A percentile compares a stretch with the other conserved stretches of the same genome.
These are phyloP conservation scores for Pyrenophora graminea DNA, from an alignment of 2,329 filamentous ascomycete genomes.

Conservation along the genomic window DNA sequence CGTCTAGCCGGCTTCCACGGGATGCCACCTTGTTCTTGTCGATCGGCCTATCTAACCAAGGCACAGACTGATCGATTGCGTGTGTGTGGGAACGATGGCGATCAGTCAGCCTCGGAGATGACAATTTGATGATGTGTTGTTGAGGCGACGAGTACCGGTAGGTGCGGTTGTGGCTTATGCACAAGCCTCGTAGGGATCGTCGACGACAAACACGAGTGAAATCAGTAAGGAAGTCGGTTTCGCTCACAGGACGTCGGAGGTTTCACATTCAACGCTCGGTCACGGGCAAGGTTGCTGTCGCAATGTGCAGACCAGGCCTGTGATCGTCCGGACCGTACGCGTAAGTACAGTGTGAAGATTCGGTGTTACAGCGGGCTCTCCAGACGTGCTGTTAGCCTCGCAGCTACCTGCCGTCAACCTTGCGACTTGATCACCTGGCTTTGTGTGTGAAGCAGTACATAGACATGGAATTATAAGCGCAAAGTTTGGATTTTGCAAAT, in stretches of 20 bases:
- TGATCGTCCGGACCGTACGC: conserved; percentile 5
- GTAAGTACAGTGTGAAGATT: neutral
- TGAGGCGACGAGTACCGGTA: neutral
- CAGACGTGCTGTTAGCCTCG: no score
- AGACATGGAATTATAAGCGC: no score
- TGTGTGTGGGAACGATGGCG: neutral
- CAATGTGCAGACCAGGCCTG: neutral
- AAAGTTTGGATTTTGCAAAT: no score
- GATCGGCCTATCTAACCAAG: conserved; percentile 8
- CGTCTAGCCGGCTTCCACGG: conserved; percentile 12
- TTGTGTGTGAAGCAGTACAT: no score
- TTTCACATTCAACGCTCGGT: neutral
- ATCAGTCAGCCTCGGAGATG: neutral
- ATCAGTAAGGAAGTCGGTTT: no score
- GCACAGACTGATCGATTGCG: conserved; percentile 3
- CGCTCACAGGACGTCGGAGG: neutral
- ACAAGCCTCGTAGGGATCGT: neutral
- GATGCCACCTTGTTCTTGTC: conserved; percentile 10
- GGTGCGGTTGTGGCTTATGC: conserved; percentile 7
- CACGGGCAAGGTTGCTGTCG: neutral
- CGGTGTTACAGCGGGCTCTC: neutral
- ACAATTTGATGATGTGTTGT: neutral
- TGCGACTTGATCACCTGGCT: no score
- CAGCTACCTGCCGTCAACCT: no score
- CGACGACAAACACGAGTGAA: neutral